These are phyloP conservation scores for Beauveria caledonica DNA, from an alignment of 2,329 filamentous ascomycete species.

Conservation along the genomic window DNA sequence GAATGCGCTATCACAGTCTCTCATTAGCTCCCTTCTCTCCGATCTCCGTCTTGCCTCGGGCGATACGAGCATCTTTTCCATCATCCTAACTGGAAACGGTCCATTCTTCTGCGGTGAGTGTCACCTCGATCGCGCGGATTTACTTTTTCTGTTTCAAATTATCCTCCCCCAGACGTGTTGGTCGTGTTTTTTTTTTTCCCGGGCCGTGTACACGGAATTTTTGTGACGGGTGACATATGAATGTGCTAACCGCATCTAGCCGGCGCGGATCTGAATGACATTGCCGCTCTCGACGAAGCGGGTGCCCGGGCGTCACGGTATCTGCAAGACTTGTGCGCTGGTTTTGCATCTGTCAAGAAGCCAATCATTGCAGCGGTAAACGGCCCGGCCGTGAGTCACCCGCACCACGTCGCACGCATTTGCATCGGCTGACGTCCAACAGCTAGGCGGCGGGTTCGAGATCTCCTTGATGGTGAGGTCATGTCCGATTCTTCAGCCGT, in stretches of 20 bases:
- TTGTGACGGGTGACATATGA: not conserved
- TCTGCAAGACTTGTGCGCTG: conserved; percentile 23
- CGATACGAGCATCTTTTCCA: conserved; percentile 21
- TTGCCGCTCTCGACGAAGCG: conserved; percentile 25
- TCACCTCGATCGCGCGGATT: not conserved
- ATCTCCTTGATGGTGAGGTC: conserved; percentile 29
- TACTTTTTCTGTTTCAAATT: no score
- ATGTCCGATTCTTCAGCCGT: not conserved
- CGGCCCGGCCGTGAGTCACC: conserved; percentile 29
- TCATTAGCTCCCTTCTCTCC: conserved; percentile 34
- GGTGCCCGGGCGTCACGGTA: conserved; percentile 8
- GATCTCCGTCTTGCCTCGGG: conserved; percentile 15
- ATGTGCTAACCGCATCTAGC: conserved; percentile 16
- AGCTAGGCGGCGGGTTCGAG: conserved; percentile 36
- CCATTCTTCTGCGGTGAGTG: conserved; percentile 25
- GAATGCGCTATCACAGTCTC: conserved; percentile 45
- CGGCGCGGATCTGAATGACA: conserved; percentile 29
- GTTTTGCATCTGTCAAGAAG: conserved; percentile 18
- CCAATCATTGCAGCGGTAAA: conserved; percentile 34
- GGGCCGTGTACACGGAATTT: no score
- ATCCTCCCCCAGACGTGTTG: no score
- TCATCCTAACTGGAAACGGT: conserved; percentile 26
- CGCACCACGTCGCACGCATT: not conserved
- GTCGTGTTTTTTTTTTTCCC: no score
- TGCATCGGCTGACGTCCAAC: not conserved